Evolutionary conservation across 2,329 filamentous ascomycete species (phyloP), one percentile per base, ranked within the genome.

Genomic region (Aspergillus uvarum): DNA sequence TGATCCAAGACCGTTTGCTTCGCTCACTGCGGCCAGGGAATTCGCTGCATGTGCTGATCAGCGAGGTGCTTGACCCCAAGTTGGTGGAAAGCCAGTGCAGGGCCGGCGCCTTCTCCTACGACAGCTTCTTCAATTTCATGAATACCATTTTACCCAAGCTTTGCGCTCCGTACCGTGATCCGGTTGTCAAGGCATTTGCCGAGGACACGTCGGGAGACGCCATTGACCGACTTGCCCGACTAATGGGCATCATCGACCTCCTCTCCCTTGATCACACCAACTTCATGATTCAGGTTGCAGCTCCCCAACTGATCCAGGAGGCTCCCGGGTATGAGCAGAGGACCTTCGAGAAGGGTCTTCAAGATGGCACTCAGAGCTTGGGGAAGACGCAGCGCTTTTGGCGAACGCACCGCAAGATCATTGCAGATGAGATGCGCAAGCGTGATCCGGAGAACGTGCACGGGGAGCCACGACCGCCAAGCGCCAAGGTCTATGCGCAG

Each of bases 201-300:
- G 80, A 84, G 29, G 79, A 86, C 60, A 75, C 69, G 8, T 77
- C 76, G 1, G 76, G 80, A 2, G 82, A 85, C 71, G 85, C 85
- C 71, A 85, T 88, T 58, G 84, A 87, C 66, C 86, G 87, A 65
- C 76, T 88, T 11, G 85, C 86, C 69, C 81, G 82, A 63, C 75
- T 89, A n/a, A 81, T 88, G 64, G 81, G 85, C 56, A 81, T 86
- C 54, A 86, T 88, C 55, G 86, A 89, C 64, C 76, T 85, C 35
- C 76, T 89, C 22, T 85, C 82, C 10, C 75, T 89, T 31, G 86
- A 89, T 68, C 86, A 88, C 67, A 85, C 85, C 6, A 89, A 89
- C 69, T 88, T 87, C 72, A 82, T 88, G 70, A 79, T 89, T 53
- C 84, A 83, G 73, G 79, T 84, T 38, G 83, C 83, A 8, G 84